Percentiles rank a stretch among this genome's conserved stretches.
Evolutionary conservation across 1,139 yeast genomes (phyloP).

Genomic region (Magnusiomyces ingens): DNA sequence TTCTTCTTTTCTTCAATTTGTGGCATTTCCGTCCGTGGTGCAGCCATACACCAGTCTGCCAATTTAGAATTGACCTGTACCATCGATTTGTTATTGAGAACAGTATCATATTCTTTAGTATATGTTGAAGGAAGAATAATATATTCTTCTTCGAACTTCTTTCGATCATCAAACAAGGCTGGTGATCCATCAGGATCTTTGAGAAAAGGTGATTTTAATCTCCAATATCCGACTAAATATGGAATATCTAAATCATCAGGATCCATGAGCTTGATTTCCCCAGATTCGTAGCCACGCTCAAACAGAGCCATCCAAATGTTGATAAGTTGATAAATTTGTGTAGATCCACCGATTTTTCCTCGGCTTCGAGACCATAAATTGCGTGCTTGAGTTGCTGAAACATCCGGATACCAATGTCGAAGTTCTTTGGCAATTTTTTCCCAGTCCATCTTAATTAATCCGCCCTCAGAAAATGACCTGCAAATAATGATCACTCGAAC

Average conservation of each 20-base stretch:
- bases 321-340: conserved; percentile 47
- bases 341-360: conserved; percentile 47
- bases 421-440: conserved; percentile 45
- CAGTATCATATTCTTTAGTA: conserved; percentile 19
- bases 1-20: conserved; percentile 7
- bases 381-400: conserved; percentile 36
- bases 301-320: conserved; percentile 56
- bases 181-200: conserved; percentile 33
- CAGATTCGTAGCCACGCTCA: conserved; percentile 46
- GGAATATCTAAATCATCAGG: conserved; percentile 44
- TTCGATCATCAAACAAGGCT: conserved; percentile 31
- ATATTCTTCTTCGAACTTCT: conserved; percentile 7
- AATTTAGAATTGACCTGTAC: conserved; percentile 27
- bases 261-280: conserved; percentile 39
- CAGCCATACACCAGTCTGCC: conserved; percentile 11
- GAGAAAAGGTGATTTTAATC: conserved; percentile 37
- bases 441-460: conserved; percentile 48
- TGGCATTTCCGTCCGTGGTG: conserved; percentile 17
- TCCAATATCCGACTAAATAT: conserved; percentile 53
- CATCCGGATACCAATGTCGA: conserved; percentile 20
- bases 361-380: conserved; percentile 60
- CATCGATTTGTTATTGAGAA: conserved; percentile 23
- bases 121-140: conserved; percentile 6
- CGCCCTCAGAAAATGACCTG: conserved; percentile 44
- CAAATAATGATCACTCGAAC: conserved; percentile 59